Conservation (phyloP, 208 protist species). For the Blastocrithidia nonstop region DNA sequence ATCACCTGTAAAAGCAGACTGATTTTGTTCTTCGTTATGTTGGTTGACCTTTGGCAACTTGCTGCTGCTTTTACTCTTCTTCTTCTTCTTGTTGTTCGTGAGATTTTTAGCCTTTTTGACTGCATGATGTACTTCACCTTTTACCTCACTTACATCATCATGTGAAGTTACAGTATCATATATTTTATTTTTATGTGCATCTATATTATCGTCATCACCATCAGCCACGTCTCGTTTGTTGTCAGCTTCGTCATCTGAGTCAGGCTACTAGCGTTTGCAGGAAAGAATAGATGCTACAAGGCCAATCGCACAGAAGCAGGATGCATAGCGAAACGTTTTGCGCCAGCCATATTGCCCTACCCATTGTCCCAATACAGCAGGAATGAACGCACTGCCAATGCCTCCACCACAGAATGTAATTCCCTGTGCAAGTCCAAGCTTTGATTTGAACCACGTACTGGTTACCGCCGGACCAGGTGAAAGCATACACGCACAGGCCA, state of each 20-base stretch:
- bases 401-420: constrained; percentile 69
- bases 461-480: constrained; percentile 55
- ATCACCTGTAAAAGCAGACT: no score
- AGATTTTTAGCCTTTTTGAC: no score
- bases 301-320: constrained; percentile 54
- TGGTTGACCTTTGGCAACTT: no score
- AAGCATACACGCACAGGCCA: constrained; percentile 61
- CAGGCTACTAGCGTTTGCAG: constrained; percentile 14
- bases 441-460: constrained; percentile 46
- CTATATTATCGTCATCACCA: background rate
- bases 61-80: no score
- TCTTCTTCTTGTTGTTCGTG: no score
- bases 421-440: constrained; percentile 44
- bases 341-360: constrained; percentile 65
- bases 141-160: no score
- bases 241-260: constrained; percentile 8
- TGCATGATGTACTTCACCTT: no score
- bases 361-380: constrained; percentile 38
- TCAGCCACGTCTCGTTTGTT: constrained; percentile 8
- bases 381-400: constrained; percentile 53
- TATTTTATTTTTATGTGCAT: no score
- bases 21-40: no score
- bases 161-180: no score
- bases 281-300: constrained; percentile 48
- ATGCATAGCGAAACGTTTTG: constrained; percentile 66